Evolutionary conservation across 2,329 filamentous ascomycete genomes (phyloP).

Genomic region (Scytalidium lignicola): DNA sequence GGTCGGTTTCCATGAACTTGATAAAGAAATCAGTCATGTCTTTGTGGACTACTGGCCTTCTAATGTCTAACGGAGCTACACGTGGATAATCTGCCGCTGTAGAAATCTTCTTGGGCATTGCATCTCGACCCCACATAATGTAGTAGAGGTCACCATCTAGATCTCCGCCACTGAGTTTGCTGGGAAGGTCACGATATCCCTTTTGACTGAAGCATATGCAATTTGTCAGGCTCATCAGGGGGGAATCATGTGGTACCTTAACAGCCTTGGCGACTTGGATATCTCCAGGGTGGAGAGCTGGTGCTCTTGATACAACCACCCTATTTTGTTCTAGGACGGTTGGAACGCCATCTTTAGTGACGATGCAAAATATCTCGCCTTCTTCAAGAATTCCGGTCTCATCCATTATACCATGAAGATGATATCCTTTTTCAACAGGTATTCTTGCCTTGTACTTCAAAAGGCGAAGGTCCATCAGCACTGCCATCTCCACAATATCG

Average conservation of each 20-base stretch:
- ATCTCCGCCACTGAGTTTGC: conserved; percentile 74
- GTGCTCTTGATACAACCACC: conserved; percentile 66
- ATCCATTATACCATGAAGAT: conserved; percentile 79
- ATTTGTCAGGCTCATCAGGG: conserved; percentile 59
- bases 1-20: conserved; percentile 66
- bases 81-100: conserved; percentile 66
- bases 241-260: conserved; percentile 53
- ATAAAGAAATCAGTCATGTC: conserved; percentile 82
- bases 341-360: conserved; percentile 33
- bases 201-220: conserved; percentile 73
- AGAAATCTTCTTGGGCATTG: conserved; percentile 40
- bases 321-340: conserved; percentile 21
- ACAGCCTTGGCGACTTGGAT: conserved; percentile 62
- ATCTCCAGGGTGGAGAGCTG: conserved; percentile 77
- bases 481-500: conserved; percentile 62
- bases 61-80: conserved; percentile 51
- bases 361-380: conserved; percentile 63
- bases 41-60: conserved; percentile 43
- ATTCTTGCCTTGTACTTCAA: conserved; percentile 78
- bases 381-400: conserved; percentile 66
- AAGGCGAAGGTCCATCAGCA: conserved; percentile 65
- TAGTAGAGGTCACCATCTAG: conserved; percentile 81
- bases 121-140: conserved; percentile 63
- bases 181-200: conserved; percentile 70
- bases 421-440: conserved; percentile 63